phyloP scores from a whole-genome alignment of 768 basidiomycete species.

The button mushroom (Agaricus bisporus) region DNA sequence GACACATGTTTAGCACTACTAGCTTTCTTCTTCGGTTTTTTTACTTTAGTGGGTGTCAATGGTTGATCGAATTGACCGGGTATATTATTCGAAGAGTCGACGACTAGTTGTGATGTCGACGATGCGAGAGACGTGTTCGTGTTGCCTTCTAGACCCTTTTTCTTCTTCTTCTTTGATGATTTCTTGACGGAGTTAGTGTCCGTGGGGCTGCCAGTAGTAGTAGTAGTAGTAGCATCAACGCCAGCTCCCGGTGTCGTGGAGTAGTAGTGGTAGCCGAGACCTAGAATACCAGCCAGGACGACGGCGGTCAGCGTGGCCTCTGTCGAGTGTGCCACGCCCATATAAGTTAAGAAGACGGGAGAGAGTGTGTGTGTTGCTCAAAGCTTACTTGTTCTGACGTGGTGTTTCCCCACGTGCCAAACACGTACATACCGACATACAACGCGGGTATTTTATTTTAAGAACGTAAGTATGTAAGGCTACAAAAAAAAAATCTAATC shows the following conservation, averaged over 20 bases:
- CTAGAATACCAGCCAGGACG: slow-evolving; percentile 35
- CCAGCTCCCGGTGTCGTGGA: background rate
- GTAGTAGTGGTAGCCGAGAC: slow-evolving; percentile 30
- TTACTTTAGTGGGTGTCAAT: slow-evolving; percentile 4
- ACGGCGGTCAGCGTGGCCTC: slow-evolving; percentile 31
- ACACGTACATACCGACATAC: slow-evolving; percentile 7
- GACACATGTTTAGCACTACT: background rate
- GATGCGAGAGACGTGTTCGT: background rate
- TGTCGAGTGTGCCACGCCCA: slow-evolving; percentile 40
- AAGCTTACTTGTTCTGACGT: slow-evolving; percentile 1
- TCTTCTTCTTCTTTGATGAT: slow-evolving; percentile 38
- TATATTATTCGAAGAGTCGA: slow-evolving; percentile 7
- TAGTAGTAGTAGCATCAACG: background rate
- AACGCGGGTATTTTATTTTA: slow-evolving; percentile 1
- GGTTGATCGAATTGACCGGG: slow-evolving; percentile 7
- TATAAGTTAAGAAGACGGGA: slow-evolving; percentile 10
- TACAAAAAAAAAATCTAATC: background rate
- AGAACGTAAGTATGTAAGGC: background rate
- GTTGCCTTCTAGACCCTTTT: slow-evolving; percentile 23
- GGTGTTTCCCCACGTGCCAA: slow-evolving; percentile 8
- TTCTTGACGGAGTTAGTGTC: slow-evolving; percentile 19
- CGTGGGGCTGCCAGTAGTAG: slow-evolving; percentile 6
- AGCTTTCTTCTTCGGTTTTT: slow-evolving; percentile 11
- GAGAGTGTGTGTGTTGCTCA: background rate
- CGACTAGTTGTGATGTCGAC: slow-evolving; percentile 6